A percentile compares a stretch with the other conserved stretches of the same genome.
phyloP scores from a whole-genome alignment of 2,329 filamentous ascomycete genomes.

The Pseudonectria buxi region DNA sequence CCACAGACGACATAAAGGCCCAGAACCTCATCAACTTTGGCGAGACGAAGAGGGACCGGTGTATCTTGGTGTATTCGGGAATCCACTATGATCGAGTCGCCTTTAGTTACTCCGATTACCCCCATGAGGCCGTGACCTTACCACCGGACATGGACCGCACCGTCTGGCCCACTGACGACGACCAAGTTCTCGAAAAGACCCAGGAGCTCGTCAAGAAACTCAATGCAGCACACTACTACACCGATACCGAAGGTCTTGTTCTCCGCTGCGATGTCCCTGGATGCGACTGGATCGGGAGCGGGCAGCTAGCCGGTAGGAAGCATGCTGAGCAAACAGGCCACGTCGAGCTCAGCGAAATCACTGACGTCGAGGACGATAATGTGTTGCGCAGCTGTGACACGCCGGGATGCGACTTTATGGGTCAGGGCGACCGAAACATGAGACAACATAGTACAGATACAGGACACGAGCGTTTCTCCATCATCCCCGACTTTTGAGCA shows the following conservation, averaged over 20 bases:
- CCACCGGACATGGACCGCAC: slow-evolving; percentile 69
- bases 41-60: slow-evolving; percentile 60
- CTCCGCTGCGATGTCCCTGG: slow-evolving; percentile 63
- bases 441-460: slow-evolving; percentile 53
- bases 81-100: slow-evolving; percentile 92
- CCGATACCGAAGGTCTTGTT: slow-evolving; percentile 74
- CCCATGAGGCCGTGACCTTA: slow-evolving; percentile 47
- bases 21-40: slow-evolving; percentile 57
- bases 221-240: slow-evolving; percentile 71
- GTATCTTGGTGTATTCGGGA: slow-evolving; percentile 81
- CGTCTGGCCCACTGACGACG: slow-evolving; percentile 46
- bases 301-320: slow-evolving; percentile 53
- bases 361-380: slow-evolving; percentile 75
- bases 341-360: slow-evolving; percentile 53
- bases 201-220: slow-evolving; percentile 59
- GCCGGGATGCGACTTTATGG: slow-evolving; percentile 53
- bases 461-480: slow-evolving; percentile 43
- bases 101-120: slow-evolving; percentile 56
- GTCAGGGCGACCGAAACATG: slow-evolving; percentile 57
- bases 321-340: slow-evolving; percentile 59
- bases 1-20: slow-evolving; percentile 14
- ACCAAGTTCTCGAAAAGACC: slow-evolving; percentile 66
- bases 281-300: slow-evolving; percentile 63
- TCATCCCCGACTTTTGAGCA: slow-evolving; percentile 30
- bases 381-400: slow-evolving; percentile 71